Base-by-base conservation (phyloP, 208 protist genomes). In the Lotmaria passim region DNA sequence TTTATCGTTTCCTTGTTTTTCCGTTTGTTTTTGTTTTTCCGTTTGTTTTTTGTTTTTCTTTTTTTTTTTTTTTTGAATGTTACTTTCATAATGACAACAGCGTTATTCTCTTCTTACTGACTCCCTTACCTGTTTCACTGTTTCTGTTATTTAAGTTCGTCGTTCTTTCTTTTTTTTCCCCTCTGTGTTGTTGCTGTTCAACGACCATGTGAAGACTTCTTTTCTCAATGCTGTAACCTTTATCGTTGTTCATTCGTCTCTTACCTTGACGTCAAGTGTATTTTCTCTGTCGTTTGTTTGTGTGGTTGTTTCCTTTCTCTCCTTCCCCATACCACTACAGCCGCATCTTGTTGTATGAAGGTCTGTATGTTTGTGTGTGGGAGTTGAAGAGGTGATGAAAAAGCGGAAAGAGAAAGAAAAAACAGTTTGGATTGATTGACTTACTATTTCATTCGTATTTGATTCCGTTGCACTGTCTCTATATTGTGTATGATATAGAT, bases 81-180 rank as follows among this genome's bases (percentile, higher is more conserved):
- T 24, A 6, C 24, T 52, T 44, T 60, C 8, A 6, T 50, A 26
- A 21, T 51, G 63, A 39, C 30, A 47, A 69, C 21, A 60, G 41
- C n/a, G 24, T 69, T 47, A 60, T 30, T 43, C 46, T 51, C 31
- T 44, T 39, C 41, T 62, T 71, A 47, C 31, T 48, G 28, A 26
- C 24, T 55, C 55, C 24, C 36, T 69, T 31, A 58, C 55, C 31
- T 38, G 6, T 30, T 56, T 33, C 6, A 11, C 47, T 41, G 10
- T 5, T 8, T 23, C 23, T 56, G 19, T 7, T 26, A 10, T 31
- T 12, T 66, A 3, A 56, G 23, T 63, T 63, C 38, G 36, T 55
- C 28, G 52, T 78, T 36, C 7, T 17, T 14, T 46, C 19, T 56
- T n/a, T 38, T 34, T 33, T 51, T 46, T 33, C 8, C 51, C 31